Evolutionary conservation across 192 early-diverging fungal species (phyloP).

Genomic region (Coemansia biformis): DNA sequence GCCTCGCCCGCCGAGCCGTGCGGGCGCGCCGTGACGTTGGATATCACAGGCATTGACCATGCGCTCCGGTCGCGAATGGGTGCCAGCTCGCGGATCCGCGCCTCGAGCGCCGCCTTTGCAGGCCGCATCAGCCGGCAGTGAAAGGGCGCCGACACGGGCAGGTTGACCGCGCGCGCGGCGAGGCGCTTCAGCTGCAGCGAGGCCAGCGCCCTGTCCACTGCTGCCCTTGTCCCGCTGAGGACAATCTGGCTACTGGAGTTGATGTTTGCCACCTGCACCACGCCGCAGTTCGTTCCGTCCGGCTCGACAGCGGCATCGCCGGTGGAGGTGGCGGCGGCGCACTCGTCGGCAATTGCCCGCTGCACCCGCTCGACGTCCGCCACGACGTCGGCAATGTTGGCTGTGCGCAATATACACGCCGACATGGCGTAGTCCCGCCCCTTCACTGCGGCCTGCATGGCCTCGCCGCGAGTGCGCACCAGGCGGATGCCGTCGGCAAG

Average conservation of each 20-base stretch:
- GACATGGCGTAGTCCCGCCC: conserved; percentile 79
- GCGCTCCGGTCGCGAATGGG: conserved; percentile 54
- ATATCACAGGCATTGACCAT: conserved; percentile 80
- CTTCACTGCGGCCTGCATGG: conserved; percentile 78
- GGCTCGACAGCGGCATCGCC: background rate
- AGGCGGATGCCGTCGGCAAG: conserved; percentile 79
- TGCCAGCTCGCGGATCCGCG: conserved; percentile 58
- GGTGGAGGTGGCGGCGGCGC: no score
- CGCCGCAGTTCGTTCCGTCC: conserved; percentile 37
- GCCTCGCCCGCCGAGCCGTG: conserved; percentile 60
- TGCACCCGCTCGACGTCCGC: conserved; percentile 36
- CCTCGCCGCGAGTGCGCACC: conserved; percentile 77
- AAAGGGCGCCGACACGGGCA: conserved; percentile 96
- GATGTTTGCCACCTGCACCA: conserved; percentile 85
- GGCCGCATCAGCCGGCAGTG: conserved; percentile 90
- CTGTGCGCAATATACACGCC: conserved; percentile 74
- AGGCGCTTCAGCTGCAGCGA: conserved; percentile 74
- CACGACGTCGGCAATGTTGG: conserved; percentile 66
- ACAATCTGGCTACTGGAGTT: conserved; percentile 82
- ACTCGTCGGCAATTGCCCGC: conserved; percentile 9
- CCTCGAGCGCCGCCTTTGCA: conserved; percentile 69
- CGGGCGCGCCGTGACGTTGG: conserved; percentile 85
- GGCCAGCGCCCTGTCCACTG: conserved; percentile 79
- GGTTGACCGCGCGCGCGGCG: conserved; percentile 78
- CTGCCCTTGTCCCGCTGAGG: conserved; percentile 80